phyloP scores from a whole-genome alignment of 768 basidiomycete species.

The Mrakia gelida region DNA sequence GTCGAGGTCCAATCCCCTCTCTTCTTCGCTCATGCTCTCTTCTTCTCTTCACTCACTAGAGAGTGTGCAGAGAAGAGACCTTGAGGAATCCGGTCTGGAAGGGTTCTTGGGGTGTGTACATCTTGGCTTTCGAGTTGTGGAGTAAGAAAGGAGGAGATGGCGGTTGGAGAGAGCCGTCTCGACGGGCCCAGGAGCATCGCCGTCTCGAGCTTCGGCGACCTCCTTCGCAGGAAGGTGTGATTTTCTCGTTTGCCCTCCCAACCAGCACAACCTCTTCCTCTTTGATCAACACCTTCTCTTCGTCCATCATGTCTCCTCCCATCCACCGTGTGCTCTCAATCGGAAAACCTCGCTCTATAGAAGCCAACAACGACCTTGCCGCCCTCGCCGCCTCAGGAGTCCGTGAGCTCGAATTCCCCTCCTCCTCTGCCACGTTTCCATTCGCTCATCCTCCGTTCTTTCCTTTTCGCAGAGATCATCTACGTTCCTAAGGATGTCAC shows the following conservation, averaged over 20 bases:
- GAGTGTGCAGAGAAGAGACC: constrained; percentile 67
- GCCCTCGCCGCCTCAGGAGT: neutral
- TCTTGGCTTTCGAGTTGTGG: constrained; percentile 37
- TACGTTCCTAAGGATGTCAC: constrained; percentile 18
- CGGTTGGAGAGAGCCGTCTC: neutral
- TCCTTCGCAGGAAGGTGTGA: too few relatives aligned
- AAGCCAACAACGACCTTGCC: constrained; percentile 8
- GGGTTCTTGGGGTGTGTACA: constrained; percentile 68
- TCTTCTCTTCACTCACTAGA: constrained; percentile 56
- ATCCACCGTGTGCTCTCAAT: neutral
- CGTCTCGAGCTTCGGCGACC: neutral
- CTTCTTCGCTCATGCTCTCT: neutral
- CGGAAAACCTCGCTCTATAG: neutral
- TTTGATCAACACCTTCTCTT: neutral
- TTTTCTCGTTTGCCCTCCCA: neutral
- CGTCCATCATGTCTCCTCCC: neutral
- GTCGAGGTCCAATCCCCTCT: neutral
- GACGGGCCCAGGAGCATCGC: neutral
- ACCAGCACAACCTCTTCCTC: neutral
- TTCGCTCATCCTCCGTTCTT: neutral
- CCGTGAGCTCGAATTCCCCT: neutral
- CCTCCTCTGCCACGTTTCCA: neutral
- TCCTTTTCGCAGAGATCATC: neutral
- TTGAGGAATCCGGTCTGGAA: constrained; percentile 63
- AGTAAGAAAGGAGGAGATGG: neutral